These are phyloP conservation scores for Alternaria ethzedia DNA, from an alignment of 2,329 filamentous ascomycete species.

Conservation along the genomic window DNA sequence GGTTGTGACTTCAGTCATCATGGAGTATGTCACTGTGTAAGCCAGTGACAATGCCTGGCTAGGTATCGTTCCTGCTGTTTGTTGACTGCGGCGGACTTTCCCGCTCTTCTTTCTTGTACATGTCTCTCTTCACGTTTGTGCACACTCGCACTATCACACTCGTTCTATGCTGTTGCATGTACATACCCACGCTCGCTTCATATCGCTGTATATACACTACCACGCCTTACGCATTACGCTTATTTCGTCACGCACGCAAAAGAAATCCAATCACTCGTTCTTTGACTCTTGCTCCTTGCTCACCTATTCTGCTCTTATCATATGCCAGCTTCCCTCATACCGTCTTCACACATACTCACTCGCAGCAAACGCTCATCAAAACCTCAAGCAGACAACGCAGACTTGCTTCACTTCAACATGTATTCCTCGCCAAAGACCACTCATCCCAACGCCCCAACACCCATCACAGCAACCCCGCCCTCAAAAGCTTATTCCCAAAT, in stretches of 20 bases:
- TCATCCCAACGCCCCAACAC: neutral
- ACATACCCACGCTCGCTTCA: neutral
- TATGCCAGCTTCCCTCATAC: neutral
- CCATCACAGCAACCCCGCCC: slow-evolving; percentile 35
- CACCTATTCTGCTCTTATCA: neutral
- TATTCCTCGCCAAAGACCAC: neutral
- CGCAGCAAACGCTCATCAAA: neutral
- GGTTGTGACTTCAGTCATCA: slow-evolving; percentile 21
- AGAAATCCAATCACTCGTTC: neutral
- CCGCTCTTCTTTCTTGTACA: neutral
- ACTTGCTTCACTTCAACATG: neutral
- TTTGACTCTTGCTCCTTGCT: neutral
- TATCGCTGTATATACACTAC: neutral
- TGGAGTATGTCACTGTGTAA: slow-evolving; percentile 24
- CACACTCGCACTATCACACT: neutral
- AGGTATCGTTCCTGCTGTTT: neutral
- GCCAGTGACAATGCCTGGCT: no score
- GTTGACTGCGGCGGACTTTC: no score
- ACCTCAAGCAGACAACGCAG: neutral
- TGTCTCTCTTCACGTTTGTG: neutral
- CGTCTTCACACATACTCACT: neutral
- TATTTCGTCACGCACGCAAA: neutral
- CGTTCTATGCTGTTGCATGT: neutral
- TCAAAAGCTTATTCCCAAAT: slow-evolving; percentile 56
- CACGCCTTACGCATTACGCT: neutral